Evolutionary conservation across 2,329 filamentous ascomycete genomes (phyloP).

Genomic region (Zymoseptoria passerinii): DNA sequence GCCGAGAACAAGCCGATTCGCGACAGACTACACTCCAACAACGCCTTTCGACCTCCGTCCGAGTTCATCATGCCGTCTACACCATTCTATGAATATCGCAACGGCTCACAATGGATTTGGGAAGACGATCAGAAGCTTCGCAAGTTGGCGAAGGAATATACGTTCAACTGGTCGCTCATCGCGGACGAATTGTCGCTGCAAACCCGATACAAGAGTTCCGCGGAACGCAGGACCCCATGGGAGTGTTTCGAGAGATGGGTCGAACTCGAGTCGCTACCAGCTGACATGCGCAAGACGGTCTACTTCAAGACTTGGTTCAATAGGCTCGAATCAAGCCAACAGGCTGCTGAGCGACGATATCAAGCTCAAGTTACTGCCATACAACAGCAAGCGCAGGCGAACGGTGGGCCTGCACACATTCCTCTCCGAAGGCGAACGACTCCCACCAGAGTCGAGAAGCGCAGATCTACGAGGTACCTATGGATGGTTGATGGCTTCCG

Average conservation of each 20-base stretch:
- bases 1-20: slow-evolving; percentile 82
- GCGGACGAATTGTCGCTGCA: slow-evolving; percentile 67
- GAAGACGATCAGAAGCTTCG: slow-evolving; percentile 86
- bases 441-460: slow-evolving; percentile 76
- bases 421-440: slow-evolving; percentile 61
- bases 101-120: slow-evolving; percentile 83
- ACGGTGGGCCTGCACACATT: slow-evolving; percentile 36
- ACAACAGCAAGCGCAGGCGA: slow-evolving; percentile 42
- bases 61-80: slow-evolving; percentile 86
- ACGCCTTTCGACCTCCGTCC: slow-evolving; percentile 86
- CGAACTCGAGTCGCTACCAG: slow-evolving; percentile 77
- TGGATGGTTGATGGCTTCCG: slow-evolving; percentile 90
- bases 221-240: slow-evolving; percentile 89
- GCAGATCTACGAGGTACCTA: slow-evolving; percentile 77
- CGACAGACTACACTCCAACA: slow-evolving; percentile 80
- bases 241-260: slow-evolving; percentile 99
- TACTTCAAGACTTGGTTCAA: slow-evolving; percentile 76
- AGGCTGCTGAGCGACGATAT: slow-evolving; percentile 50
- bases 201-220: slow-evolving; percentile 72
- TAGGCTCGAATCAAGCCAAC: slow-evolving; percentile 54
- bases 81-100: slow-evolving; percentile 79
- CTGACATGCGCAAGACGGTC: slow-evolving; percentile 88
- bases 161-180: slow-evolving; percentile 96
- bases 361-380: slow-evolving; percentile 46
- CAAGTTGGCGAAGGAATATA: slow-evolving; percentile 77